A percentile compares a stretch with the other conserved stretches of the same genome.
These are phyloP conservation scores for Penicillium longicatenatum DNA, from an alignment of 495 filamentous ascomycete species.

Conservation along the genomic window DNA sequence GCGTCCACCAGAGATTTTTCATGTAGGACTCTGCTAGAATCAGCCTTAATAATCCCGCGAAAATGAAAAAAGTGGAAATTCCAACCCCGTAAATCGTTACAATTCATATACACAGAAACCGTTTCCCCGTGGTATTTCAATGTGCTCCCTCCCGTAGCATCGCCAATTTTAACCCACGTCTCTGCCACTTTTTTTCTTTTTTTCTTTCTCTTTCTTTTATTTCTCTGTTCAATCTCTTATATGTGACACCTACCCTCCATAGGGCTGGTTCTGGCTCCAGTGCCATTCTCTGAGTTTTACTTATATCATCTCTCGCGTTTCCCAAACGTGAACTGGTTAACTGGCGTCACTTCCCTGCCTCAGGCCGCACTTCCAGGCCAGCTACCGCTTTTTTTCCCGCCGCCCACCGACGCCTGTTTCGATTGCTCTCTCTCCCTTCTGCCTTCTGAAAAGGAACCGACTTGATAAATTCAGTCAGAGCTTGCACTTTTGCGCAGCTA, in stretches of 20 bases:
- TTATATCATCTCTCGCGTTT: constrained; percentile 8
- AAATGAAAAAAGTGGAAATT: background rate
- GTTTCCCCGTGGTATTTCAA: constrained; percentile 31
- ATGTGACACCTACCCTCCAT: constrained; percentile 5
- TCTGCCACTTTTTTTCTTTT: constrained; percentile 16
- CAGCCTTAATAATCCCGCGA: constrained; percentile 17
- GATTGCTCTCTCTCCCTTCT: constrained; percentile 14
- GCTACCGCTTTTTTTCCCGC: constrained; percentile 29
- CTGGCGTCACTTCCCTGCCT: constrained; percentile 43
- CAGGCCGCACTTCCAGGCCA: constrained; percentile 27
- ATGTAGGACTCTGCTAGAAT: background rate
- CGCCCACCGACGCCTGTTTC: constrained; percentile 9
- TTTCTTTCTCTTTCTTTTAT: constrained; percentile 1
- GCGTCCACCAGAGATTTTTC: background rate
- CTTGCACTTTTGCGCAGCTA: constrained; percentile 13
- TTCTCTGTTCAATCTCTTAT: constrained; percentile 10
- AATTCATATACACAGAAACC: constrained; percentile 3
- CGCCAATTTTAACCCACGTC: constrained; percentile 25
- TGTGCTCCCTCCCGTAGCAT: constrained; percentile 26
- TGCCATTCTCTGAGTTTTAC: background rate
- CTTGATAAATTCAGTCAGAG: background rate
- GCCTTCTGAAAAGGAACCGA: background rate
- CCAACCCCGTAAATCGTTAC: constrained; percentile 9
- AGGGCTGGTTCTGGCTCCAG: constrained; percentile 2
- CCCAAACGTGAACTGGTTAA: constrained; percentile 22